A percentile compares a stretch with the other conserved stretches of the same genome.
phyloP scores from a whole-genome alignment of 495 filamentous ascomycete species.

The Aspergillus baeticus region DNA sequence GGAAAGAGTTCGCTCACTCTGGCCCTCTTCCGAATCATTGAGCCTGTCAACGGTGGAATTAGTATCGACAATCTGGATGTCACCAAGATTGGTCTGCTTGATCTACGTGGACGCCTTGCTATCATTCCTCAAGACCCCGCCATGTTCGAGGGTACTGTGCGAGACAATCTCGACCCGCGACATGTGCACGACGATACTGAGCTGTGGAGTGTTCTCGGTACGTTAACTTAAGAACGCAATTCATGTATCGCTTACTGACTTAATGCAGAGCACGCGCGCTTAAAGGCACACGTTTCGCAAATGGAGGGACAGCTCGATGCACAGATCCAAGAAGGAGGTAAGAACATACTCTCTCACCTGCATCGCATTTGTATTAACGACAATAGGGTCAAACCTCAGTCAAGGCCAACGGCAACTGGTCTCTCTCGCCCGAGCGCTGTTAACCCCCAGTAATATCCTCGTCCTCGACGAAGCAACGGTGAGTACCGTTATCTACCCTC shows the following conservation, averaged over 20 bases:
- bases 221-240: conserved; percentile 32
- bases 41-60: conserved; percentile 75
- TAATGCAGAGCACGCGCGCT: conserved; percentile 77
- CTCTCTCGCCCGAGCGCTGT: conserved; percentile 85
- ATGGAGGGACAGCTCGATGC: conserved; percentile 94
- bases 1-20: conserved; percentile 95
- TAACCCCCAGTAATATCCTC: conserved; percentile 95
- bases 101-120: conserved; percentile 84
- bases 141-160: conserved; percentile 92
- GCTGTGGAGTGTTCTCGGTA: conserved; percentile 94
- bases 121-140: conserved; percentile 99
- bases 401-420: conserved; percentile 81
- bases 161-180: conserved; percentile 94
- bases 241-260: conserved; percentile 14
- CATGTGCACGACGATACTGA: conserved; percentile 97
- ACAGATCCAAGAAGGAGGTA: conserved; percentile 89
- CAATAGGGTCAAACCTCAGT: conserved; percentile 58
- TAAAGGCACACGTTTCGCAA: conserved; percentile 84
- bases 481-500: conserved; percentile 8
- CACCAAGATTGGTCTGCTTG: conserved; percentile 83
- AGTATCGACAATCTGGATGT: conserved; percentile 87
- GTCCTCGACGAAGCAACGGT: conserved; percentile 95
- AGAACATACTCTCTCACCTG: conserved; percentile 26
- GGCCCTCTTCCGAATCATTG: conserved; percentile 94
- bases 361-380: conserved; percentile 14